Evolutionary conservation across 805 yeast species (phyloP), one percentile per base, ranked within the genome.

Genomic region (Barnettozyma californica): DNA sequence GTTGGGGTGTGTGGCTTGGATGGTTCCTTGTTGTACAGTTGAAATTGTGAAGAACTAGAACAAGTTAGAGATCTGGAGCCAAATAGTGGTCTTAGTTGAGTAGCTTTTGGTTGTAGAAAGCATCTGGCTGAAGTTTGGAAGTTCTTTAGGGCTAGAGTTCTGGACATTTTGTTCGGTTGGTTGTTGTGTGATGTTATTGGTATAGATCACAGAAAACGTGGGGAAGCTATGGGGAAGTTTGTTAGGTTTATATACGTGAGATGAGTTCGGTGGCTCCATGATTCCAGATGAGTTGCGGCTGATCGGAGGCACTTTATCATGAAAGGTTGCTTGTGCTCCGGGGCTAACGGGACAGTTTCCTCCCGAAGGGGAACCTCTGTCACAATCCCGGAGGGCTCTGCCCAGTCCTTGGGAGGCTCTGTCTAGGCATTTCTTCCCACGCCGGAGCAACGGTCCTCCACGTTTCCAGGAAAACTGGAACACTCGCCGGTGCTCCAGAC

Each of bases 81-180:
- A 27, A 49, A 49, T 19, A 51, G 44, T 9, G 54, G 54, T 40
- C 44, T 51, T 18, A 49, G 48, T 8, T 33, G 35, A 21, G 43
- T 14, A 4, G 49, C 43, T 45, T 52, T 51, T 18, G 55, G 47
- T 40, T 57, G 59, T 18, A 54, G 39, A 38, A 46, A 41, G 53
- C 56, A 51, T 52, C 61, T 58, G 43, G 62, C 61, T 21, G 62
- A 53, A 21, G 63, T 59, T 49, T 55, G 58, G 48, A 57, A 52
- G 55, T 56, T 53, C 51, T 59, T 59, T 33, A 58, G 54, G 36
- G 49, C 43, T 49, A 59, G 49, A 29, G 55, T 47, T 45, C 50
- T 50, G 41, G 47, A 43, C 56, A 53, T 53, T 47, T 43, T 45
- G 33, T 9, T 23, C 2, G 25, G 34, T 19, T 29, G 46, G 46